phyloP scores from a whole-genome alignment of 2,329 filamentous ascomycete genomes.

The Xylariaceae sp. region DNA sequence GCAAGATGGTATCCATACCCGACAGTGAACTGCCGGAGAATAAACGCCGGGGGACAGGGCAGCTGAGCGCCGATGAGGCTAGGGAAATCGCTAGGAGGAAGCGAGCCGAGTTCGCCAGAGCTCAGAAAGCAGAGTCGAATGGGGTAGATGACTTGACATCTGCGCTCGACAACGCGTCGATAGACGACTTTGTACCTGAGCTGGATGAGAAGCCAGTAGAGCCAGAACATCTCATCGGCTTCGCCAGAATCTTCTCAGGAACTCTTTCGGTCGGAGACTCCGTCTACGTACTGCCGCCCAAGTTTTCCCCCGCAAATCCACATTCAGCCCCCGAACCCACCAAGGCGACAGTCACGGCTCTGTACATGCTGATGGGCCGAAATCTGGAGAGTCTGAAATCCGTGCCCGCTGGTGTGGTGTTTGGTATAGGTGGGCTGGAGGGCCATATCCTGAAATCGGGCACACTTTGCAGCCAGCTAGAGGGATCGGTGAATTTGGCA shows the following conservation, averaged over 20 bases:
- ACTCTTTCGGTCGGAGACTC: conserved; percentile 82
- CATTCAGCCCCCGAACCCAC: conserved; percentile 65
- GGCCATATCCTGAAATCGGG: conserved; percentile 94
- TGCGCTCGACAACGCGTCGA: conserved; percentile 52
- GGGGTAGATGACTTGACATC: conserved; percentile 50
- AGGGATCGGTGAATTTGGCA: conserved; percentile 83
- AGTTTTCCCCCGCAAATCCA: conserved; percentile 78
- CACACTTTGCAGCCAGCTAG: conserved; percentile 80
- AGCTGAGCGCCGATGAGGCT: conserved; percentile 82
- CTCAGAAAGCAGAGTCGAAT: conserved; percentile 54
- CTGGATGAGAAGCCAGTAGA: conserved; percentile 55
- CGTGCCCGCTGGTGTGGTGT: conserved; percentile 89
- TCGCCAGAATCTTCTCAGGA: conserved; percentile 89
- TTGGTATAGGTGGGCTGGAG: conserved; percentile 87
- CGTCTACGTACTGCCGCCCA: conserved; percentile 85
- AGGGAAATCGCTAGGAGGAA: conserved; percentile 81
- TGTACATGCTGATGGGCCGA: conserved; percentile 95
- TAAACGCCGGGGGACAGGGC: conserved; percentile 56
- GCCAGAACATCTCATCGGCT: conserved; percentile 85
- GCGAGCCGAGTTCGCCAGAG: conserved; percentile 76
- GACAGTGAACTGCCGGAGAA: conserved; percentile 88
- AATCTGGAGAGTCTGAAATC: conserved; percentile 73
- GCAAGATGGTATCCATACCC: conserved; percentile 95
- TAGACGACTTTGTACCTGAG: conserved; percentile 44
- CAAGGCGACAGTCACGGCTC: conserved; percentile 74